Evolutionary conservation across 2,329 filamentous ascomycete species (phyloP), one percentile per base, ranked within the genome.

Genomic region (Massarina eburnea): DNA sequence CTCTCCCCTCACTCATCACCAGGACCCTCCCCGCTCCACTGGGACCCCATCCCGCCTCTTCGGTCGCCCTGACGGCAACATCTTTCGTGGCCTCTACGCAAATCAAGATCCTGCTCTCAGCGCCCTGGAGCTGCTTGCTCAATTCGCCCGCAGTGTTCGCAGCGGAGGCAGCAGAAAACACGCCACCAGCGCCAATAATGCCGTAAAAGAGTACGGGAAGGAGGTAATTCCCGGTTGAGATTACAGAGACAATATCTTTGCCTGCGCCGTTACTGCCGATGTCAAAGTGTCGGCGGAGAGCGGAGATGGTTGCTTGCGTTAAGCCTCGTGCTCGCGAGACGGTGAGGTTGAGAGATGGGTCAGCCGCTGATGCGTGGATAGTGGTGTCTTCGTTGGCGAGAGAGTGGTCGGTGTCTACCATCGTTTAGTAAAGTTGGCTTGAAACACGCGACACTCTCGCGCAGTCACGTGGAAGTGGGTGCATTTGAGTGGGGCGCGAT

Each of bases 181-280:
- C 74, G 15, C 80, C 82, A 1, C 77, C 81, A 2, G 81, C 80
- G 3, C 79, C 81, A 36, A 85, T 71, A 41, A 82, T 75, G 12
- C 76, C 78, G 51, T 75, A 84, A 57, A 81, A 80, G 1, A 81
- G 52, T 10, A 76, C 71, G 0, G 80, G 75, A 0, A 84, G 69
- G 4, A 82, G 70, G 36, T 76, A 76, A 52, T 84, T 78, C 2
- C 82, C 82, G 0, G 77, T 76, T 1, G 78, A 80, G 21, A 84
- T 76, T 15, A 77, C 73, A 3, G 82, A 76, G 12, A 83, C 77
- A 4, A 83, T 76, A 52, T 70, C 63, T 41, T 73, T 73, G 27
- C 70, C 74, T 0, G 75, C 70, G 0, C 80, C 79, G 10, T 71
- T 45, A 2, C 60, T 61, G 10, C 82, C 81, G 35, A 85, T 75